Evolutionary conservation across 306 rosid genomes (phyloP).

Genomic region (Dalbergia oliveri): DNA sequence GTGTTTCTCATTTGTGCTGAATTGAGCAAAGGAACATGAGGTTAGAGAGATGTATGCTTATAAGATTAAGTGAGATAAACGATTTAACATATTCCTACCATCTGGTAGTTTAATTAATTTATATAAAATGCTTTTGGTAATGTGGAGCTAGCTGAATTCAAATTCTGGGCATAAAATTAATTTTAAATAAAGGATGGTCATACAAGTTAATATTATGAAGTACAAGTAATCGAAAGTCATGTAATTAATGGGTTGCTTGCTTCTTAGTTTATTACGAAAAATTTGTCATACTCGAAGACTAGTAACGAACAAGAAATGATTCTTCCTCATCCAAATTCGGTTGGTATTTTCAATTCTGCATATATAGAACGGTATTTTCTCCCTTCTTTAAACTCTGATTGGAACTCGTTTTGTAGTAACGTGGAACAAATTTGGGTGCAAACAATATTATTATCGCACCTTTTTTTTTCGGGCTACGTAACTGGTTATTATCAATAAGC

Average conservation of each 20-base stretch:
- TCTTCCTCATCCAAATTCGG: not conserved
- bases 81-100: not conserved
- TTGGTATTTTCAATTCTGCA: too few species aligned
- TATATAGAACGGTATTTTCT: too few species aligned
- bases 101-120: not conserved
- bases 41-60: too few species aligned
- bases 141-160: not conserved
- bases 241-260: constrained; percentile 17
- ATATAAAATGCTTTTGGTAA: not conserved
- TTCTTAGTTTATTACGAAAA: not conserved
- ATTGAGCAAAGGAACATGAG: not conserved
- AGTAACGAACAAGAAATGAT: not conserved
- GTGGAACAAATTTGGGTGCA: too few species aligned
- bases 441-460: too few species aligned
- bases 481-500: too few species aligned
- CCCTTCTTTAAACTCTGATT: too few species aligned
- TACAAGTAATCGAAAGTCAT: constrained; percentile 13
- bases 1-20: constrained; percentile 37
- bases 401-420: too few species aligned
- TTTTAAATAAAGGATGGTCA: not conserved
- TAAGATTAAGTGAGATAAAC: not conserved
- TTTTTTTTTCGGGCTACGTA: too few species aligned
- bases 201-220: not conserved
- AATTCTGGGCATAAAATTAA: not conserved
- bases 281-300: not conserved